phyloP scores from a whole-genome alignment of 495 filamentous ascomycete genomes.

The Podospora sp. region DNA sequence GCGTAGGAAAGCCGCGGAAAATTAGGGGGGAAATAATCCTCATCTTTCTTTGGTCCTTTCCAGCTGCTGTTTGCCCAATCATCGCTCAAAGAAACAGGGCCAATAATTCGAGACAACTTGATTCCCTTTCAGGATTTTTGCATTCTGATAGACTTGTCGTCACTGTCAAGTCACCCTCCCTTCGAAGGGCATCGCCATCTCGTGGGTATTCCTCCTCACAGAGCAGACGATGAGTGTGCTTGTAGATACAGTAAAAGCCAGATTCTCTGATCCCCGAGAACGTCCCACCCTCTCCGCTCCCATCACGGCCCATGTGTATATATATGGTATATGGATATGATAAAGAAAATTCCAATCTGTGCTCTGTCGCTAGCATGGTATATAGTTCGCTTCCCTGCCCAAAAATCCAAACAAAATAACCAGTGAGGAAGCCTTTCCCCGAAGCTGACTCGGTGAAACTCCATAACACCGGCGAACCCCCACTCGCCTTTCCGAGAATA shows the following conservation, averaged over 20 bases:
- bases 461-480: conserved; percentile 10
- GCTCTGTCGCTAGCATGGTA: conserved; percentile 8
- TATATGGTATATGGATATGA: neutral
- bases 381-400: neutral
- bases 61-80: neutral
- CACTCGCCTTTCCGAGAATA: neutral
- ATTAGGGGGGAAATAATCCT: neutral
- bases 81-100: neutral
- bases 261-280: neutral
- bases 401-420: conserved; percentile 5
- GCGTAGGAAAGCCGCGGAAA: neutral
- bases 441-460: neutral
- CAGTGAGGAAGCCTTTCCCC: neutral
- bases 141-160: neutral
- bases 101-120: neutral
- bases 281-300: neutral
- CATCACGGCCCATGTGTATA: neutral
- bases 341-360: conserved; percentile 11
- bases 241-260: neutral
- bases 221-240: neutral
- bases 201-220: neutral
- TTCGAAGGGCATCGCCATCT: neutral
- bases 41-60: neutral
- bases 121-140: neutral
- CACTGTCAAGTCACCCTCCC: neutral